These are phyloP conservation scores for Debaryomyces psychrophilus DNA, from an alignment of 1,139 yeast genomes.

Conservation along the genomic window DNA sequence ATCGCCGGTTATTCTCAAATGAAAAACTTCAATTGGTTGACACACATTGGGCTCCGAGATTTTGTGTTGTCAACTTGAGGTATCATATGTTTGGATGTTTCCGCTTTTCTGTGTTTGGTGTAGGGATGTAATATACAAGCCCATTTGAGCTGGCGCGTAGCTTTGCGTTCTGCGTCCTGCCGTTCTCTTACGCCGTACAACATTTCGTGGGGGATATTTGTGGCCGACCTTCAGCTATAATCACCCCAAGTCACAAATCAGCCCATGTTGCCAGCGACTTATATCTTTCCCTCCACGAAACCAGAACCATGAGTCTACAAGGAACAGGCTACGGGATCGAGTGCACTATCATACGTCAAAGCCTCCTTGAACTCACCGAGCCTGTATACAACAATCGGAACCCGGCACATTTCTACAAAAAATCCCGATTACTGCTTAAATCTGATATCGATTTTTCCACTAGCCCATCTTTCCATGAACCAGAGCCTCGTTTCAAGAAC, in stretches of 20 bases:
- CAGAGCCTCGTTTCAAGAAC: not conserved
- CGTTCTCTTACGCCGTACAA: too few relatives aligned
- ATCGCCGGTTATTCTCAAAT: conserved; percentile 8
- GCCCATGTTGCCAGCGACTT: not conserved
- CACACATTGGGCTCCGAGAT: not conserved
- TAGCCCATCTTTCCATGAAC: not conserved
- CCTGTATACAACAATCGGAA: not conserved
- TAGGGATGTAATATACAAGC: not conserved
- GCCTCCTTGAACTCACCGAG: conserved; percentile 3
- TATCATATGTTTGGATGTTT: not conserved
- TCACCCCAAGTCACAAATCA: not conserved
- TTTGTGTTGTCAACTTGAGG: not conserved
- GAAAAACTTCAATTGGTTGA: conserved; percentile 9
- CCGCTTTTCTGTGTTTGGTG: not conserved
- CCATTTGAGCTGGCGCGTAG: too few relatives aligned
- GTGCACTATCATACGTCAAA: conserved; percentile 3
- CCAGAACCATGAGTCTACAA: conserved; percentile 1
- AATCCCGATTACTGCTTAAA: not conserved
- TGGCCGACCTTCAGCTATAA: not conserved
- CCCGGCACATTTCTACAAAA: not conserved
- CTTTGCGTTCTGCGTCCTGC: not conserved
- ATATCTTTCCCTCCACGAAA: not conserved
- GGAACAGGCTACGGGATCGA: conserved; percentile 4
- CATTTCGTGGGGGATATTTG: not conserved
- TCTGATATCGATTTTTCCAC: not conserved